Evolutionary conservation across 1,284 basidiomycete genomes (phyloP), one percentile per base, ranked within the genome.

Genomic region (Ustilago hordei): DNA sequence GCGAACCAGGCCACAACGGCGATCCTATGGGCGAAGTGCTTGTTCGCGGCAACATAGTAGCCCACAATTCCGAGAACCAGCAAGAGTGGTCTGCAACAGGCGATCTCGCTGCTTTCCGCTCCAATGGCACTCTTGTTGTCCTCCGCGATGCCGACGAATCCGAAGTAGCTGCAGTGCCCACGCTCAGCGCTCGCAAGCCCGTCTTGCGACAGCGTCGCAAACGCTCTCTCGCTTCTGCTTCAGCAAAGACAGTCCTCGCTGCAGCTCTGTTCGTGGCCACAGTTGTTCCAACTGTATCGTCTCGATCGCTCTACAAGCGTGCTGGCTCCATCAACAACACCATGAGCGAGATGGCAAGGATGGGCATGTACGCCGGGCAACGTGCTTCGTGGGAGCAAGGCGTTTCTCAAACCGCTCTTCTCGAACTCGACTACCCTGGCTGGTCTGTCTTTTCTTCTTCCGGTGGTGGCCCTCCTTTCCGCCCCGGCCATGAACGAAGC

Each of bases 351-450:
- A 45, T 72, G 55, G 81, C 82, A 11, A 71, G 70, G 41, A 64
- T 70, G 57, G 75, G 79, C 52, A 73, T 85, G 64, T 55, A 82
- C 19, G 62, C 69, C 4, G 65, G 75, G 9, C 84, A 81, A 56
- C 77, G 84, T 13, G 78, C 84, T 9, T 73, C 81, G 2, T 85
- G 84, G 84, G 84, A 84, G 60, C 83, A 85, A 47, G 84, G 84
- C n/a, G 78, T 69, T 6, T 63, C 73, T 11, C 82, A 84, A 54
- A 69, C 78, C 1, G 81, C 83, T n/a, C 50, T 85, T 35, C 75
- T 84, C n/a, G 84, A 85, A 55, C 71, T 78, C 59, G 73, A 72
- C 39, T 75, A 60, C 41, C 78, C 79, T 4, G 50, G 67, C 6
- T 84, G 80, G 79, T 73, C 74, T 6, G 76, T 83, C 19, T 85